phyloP scores from a whole-genome alignment of 1,139 yeast species.

The Scheffersomyces quercinus region DNA sequence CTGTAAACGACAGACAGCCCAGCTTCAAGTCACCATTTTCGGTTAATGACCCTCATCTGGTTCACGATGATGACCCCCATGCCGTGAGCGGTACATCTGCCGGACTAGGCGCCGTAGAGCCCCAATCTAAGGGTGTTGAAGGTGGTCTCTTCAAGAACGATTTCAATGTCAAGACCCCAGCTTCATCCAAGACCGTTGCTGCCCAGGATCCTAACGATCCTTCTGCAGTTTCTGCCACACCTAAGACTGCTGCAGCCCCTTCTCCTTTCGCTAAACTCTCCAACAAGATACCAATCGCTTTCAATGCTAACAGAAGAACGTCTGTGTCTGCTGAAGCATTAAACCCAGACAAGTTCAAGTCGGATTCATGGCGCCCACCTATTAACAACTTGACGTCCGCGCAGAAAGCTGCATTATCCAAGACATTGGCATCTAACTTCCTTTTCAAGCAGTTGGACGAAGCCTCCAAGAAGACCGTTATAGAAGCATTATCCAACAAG shows the following conservation, averaged over 20 bases:
- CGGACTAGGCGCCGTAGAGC: conserved; percentile 9
- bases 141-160: conserved; percentile 46
- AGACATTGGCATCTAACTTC: conserved; percentile 76
- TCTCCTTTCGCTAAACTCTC: conserved; percentile 13
- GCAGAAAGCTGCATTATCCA: conserved; percentile 68
- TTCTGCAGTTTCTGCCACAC: conserved; percentile 11
- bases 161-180: conserved; percentile 38
- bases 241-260: conserved; percentile 8
- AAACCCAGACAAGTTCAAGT: conserved; percentile 54
- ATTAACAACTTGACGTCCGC: conserved; percentile 61
- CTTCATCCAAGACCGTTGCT: conserved; percentile 19
- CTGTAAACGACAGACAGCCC: conserved; percentile 40
- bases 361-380: conserved; percentile 76
- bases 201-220: conserved; percentile 35
- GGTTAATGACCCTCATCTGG: conserved; percentile 63
- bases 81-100: conserved; percentile 8
- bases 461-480: conserved; percentile 73
- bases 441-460: conserved; percentile 76
- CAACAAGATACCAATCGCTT: conserved; percentile 50
- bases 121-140: conserved; percentile 7
- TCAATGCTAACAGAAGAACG: conserved; percentile 82
- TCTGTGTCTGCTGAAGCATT: conserved; percentile 83
- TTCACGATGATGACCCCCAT: conserved; percentile 26
- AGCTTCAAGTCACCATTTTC: conserved; percentile 66
- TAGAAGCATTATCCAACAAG: conserved; percentile 79